Evolutionary conservation across 2,329 filamentous ascomycete species (phyloP).

Genomic region (Sphaerulina musiva): DNA sequence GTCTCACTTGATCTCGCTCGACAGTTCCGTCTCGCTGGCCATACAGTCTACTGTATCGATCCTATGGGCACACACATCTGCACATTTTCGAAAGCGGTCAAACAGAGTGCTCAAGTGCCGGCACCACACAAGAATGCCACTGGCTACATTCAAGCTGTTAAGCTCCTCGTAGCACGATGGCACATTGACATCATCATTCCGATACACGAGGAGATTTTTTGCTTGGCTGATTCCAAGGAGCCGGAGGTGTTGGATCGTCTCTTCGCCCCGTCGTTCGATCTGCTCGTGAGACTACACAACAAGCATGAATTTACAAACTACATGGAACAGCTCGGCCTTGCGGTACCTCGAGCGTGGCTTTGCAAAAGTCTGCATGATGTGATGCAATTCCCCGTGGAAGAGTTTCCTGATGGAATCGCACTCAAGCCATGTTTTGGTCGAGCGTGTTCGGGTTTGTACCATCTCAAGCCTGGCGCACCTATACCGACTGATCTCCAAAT

Average conservation of each 20-base stretch:
- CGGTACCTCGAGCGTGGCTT: constrained; percentile 24
- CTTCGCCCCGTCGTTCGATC: constrained; percentile 27
- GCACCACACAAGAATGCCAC: constrained; percentile 15
- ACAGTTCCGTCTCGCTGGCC: constrained; percentile 15
- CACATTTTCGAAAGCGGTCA: constrained; percentile 16
- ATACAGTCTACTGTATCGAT: constrained; percentile 18
- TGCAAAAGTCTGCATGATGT: constrained; percentile 25
- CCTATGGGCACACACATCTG: constrained; percentile 18
- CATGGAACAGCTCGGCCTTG: constrained; percentile 22
- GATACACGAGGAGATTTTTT: constrained; percentile 33
- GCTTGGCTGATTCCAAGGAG: constrained; percentile 26
- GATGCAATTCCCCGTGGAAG: constrained; percentile 11
- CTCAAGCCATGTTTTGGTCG: constrained; percentile 31
- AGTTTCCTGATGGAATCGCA: constrained; percentile 24
- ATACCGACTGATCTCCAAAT: constrained; percentile 15
- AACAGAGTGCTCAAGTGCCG: constrained; percentile 14
- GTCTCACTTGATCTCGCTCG: constrained; percentile 20
- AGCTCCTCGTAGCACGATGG: constrained; percentile 14
- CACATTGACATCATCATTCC: constrained; percentile 24
- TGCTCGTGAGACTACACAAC: constrained; percentile 30
- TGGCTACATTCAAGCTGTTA: constrained; percentile 19
- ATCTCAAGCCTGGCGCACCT: constrained; percentile 13
- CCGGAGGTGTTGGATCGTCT: constrained; percentile 24
- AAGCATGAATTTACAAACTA: constrained; percentile 30
- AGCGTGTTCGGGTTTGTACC: constrained; percentile 17